Conservation (phyloP, 805 yeast species). For the Candida coleopterorum region DNA sequence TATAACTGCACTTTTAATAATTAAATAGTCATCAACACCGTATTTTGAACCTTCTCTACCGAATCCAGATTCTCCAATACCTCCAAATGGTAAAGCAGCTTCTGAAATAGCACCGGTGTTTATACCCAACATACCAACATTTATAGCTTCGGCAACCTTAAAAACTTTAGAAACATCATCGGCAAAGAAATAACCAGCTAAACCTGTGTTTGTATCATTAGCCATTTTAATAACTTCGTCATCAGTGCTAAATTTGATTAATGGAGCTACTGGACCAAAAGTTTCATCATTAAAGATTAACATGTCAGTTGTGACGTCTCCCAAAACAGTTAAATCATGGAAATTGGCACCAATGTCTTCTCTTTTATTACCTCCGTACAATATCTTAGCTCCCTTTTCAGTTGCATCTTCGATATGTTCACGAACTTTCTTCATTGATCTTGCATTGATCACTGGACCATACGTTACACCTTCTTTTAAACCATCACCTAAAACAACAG, state of each 20-base stretch:
- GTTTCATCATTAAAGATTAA: slow-evolving; percentile 64
- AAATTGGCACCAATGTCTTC: slow-evolving; percentile 57
- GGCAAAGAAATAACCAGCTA: slow-evolving; percentile 74
- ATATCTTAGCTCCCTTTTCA: slow-evolving; percentile 57
- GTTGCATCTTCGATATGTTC: slow-evolving; percentile 64
- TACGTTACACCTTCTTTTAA: slow-evolving; percentile 55
- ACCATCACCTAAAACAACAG: slow-evolving; percentile 59
- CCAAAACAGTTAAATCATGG: slow-evolving; percentile 64
- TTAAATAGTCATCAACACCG: slow-evolving; percentile 59
- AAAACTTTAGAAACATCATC: slow-evolving; percentile 49
- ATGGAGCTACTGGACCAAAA: slow-evolving; percentile 76
- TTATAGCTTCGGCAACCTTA: slow-evolving; percentile 60
- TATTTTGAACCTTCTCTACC: slow-evolving; percentile 65
- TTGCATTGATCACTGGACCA: slow-evolving; percentile 68
- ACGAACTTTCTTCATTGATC: slow-evolving; percentile 58
- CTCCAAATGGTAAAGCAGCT: slow-evolving; percentile 57
- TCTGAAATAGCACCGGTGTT: slow-evolving; percentile 72
- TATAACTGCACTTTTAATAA: slow-evolving; percentile 58
- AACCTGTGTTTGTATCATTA: slow-evolving; percentile 65
- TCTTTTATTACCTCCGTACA: slow-evolving; percentile 56
- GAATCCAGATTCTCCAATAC: slow-evolving; percentile 62
- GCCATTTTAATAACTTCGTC: slow-evolving; percentile 61
- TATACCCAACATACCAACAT: slow-evolving; percentile 79
- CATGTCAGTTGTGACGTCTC: slow-evolving; percentile 57
- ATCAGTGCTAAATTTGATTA: slow-evolving; percentile 59